Percentiles rank a stretch among this genome's conserved stretches.
phyloP scores from a whole-genome alignment of 148 eudicot species.

The Rhododendron griersonianum region DNA sequence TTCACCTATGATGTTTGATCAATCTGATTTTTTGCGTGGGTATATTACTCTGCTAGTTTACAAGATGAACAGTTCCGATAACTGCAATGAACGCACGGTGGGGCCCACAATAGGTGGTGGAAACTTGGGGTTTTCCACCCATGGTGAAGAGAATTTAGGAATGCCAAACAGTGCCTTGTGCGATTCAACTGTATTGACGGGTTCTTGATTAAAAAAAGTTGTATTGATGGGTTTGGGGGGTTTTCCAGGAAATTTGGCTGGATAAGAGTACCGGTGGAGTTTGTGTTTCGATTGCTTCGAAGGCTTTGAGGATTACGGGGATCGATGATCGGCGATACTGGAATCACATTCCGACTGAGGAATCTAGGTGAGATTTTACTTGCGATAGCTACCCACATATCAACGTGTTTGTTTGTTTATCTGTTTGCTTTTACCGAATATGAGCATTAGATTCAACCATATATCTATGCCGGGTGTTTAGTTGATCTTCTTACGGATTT shows the following conservation, averaged over 20 bases:
- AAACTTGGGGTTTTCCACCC: no score
- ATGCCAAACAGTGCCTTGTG: not conserved
- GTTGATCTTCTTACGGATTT: not conserved
- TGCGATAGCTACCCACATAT: not conserved
- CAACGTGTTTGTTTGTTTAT: not conserved
- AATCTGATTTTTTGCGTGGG: no score
- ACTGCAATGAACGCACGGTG: no score
- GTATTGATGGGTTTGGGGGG: not conserved
- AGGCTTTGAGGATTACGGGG: slow-evolving; percentile 72
- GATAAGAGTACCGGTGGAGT: slow-evolving; percentile 82
- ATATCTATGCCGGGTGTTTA: not conserved
- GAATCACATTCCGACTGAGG: slow-evolving; percentile 76
- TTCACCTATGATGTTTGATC: no score
- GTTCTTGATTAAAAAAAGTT: not conserved
- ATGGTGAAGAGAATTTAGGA: no score
- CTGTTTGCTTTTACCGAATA: not conserved
- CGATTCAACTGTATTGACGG: slow-evolving; percentile 1
- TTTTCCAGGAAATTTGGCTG: slow-evolving; percentile 65
- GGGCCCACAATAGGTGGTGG: no score
- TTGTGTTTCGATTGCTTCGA: slow-evolving; percentile 71
- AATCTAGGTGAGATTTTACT: slow-evolving; percentile 66
- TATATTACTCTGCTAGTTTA: no score
- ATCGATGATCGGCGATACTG: slow-evolving; percentile 92
- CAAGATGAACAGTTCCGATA: no score
- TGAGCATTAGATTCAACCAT: not conserved